Evolutionary conservation across 306 rosid species (phyloP).

Genomic region (Fragaria iinumae): DNA sequence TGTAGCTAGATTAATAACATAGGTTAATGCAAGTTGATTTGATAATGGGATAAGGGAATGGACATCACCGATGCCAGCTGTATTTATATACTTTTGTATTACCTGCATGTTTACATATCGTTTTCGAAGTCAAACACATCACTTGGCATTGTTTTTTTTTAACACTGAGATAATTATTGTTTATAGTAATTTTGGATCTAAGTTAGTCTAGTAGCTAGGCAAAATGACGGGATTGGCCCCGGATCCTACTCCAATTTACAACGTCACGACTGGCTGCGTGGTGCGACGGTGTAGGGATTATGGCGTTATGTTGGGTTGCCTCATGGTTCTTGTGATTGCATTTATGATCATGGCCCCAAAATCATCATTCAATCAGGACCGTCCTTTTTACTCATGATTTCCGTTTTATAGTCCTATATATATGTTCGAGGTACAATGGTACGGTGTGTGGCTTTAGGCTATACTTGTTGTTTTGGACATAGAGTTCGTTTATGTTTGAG

Average conservation of each 20-base stretch:
- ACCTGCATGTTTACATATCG: background rate
- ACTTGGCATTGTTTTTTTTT: too few relatives aligned
- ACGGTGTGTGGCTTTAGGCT: too few relatives aligned
- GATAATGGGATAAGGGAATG: constrained; percentile 2
- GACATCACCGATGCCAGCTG: constrained; percentile 8
- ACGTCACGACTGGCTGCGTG: background rate
- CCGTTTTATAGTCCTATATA: background rate
- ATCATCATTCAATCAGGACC: constrained; percentile 19
- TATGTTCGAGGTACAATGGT: background rate
- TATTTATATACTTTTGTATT: background rate
- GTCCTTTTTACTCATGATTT: background rate
- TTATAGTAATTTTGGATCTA: background rate
- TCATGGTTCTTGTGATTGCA: constrained; percentile 46
- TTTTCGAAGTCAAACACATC: constrained; percentile 6
- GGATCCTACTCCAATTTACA: background rate
- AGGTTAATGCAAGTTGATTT: constrained; percentile 13
- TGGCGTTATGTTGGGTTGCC: constrained; percentile 12
- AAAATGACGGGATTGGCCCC: background rate
- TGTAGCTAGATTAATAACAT: background rate
- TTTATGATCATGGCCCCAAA: constrained; percentile 29
- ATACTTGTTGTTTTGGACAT: too few relatives aligned
- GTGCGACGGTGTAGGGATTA: constrained; percentile 10
- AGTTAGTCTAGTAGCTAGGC: background rate
- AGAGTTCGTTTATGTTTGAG: too few relatives aligned
- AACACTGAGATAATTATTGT: background rate